These are phyloP conservation scores for Colletotrichum truncatum DNA, from an alignment of 2,329 filamentous ascomycete species.

Conservation along the genomic window DNA sequence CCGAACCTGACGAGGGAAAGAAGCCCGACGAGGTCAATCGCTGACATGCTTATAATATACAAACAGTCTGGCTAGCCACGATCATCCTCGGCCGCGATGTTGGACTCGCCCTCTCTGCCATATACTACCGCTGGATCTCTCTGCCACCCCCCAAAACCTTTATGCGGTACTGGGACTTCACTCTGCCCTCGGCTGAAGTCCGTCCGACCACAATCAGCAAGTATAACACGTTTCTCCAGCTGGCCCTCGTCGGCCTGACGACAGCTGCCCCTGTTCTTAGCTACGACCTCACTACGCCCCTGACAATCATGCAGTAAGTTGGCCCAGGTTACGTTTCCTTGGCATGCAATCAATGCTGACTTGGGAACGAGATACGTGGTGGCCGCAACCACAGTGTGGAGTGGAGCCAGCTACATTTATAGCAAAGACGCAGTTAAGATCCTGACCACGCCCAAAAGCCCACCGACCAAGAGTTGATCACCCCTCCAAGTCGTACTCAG, in stretches of 20 bases:
- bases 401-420: slow-evolving; percentile 90
- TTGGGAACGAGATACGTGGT: slow-evolving; percentile 75
- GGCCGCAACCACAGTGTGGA: slow-evolving; percentile 91
- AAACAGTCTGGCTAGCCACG: slow-evolving; percentile 81
- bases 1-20: background rate
- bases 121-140: slow-evolving; percentile 97
- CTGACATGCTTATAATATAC: background rate
- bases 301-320: slow-evolving; percentile 72
- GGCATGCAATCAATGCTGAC: slow-evolving; percentile 35
- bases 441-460: slow-evolving; percentile 50
- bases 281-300: slow-evolving; percentile 61
- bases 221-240: slow-evolving; percentile 92
- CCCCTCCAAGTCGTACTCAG: background rate
- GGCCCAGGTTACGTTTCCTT: background rate
- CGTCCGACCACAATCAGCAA: slow-evolving; percentile 86
- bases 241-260: slow-evolving; percentile 85
- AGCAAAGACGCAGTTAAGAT: slow-evolving; percentile 94
- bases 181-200: slow-evolving; percentile 86
- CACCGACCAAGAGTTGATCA: background rate
- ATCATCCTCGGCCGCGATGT: slow-evolving; percentile 92
- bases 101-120: slow-evolving; percentile 82
- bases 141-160: slow-evolving; percentile 94
- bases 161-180: slow-evolving; percentile 95
- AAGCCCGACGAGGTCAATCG: background rate
- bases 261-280: slow-evolving; percentile 81